Base-by-base conservation (phyloP, 164 flowering plant genomes). In the Berberis vulgaris region DNA sequence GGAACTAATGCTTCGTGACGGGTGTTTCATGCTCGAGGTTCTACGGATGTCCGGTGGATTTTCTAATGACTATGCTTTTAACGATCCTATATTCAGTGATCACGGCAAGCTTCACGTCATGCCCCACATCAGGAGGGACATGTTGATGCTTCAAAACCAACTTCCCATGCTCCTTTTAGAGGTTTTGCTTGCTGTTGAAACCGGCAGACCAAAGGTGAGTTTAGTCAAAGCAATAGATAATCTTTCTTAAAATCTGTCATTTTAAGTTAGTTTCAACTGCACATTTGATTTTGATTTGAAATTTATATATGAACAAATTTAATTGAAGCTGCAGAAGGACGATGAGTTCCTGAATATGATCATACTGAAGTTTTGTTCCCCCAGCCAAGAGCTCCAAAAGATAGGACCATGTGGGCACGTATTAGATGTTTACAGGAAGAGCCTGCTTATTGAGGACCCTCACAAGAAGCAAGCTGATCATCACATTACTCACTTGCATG, bases 111-210 rank as follows among this genome's bases (percentile, higher is more conserved):
- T 81, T 12, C 61, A 85, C 50, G 62, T 71, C 45, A 68, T 81
- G 71, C 86, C 84, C 2, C 71, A 70, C 45, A 60, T 84, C 59
- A 74, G 65, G 69, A 77, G 86, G 10, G 89, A 84, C 65, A 82
- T 82, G 86, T 46, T 84, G 59, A 75, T 82, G 85, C 74, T 84
- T 3, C 82, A 84, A 71, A 84, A 84, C 58, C 89, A 84, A 62
- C 62, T 82, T 46, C 89, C 89, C 1, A 68, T 84, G 65, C 62
- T 73, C 43, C 68, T 81, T 49, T 79, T 85, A 5, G 59, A 77
- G 39, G 76, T 43, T 50, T 63, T 82, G 41, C 41, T 77, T 38
- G 63, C 67, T 13, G 78, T 75, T 11, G 81, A 79, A 49, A 60
- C 52, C 43, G 72, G 59, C 11, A 57, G 57, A 41, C 44, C 61